A percentile compares a stretch with the other conserved stretches of the same genome.
phyloP scores from a whole-genome alignment of 2,329 filamentous ascomycete genomes.

The Pestalotiopsis sp. region DNA sequence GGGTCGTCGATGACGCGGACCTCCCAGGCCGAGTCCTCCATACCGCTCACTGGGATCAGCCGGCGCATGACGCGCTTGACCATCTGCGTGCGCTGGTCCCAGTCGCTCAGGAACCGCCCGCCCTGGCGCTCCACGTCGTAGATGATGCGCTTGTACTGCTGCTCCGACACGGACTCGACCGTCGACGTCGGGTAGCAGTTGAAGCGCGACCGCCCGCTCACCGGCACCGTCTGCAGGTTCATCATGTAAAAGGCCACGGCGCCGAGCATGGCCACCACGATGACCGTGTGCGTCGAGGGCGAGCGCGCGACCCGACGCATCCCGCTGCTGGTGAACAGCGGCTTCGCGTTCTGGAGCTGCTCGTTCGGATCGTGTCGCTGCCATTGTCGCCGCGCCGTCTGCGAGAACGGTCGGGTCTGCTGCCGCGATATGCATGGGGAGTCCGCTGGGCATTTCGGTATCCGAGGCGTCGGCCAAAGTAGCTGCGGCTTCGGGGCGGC shows the following conservation, averaged over 20 bases:
- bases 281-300: constrained; percentile 39
- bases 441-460: neutral
- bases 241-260: constrained; percentile 62
- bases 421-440: neutral
- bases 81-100: constrained; percentile 54
- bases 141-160: constrained; percentile 58
- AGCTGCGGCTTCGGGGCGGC: neutral
- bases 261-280: constrained; percentile 40
- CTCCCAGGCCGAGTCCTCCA: constrained; percentile 65
- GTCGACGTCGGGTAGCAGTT: constrained; percentile 62
- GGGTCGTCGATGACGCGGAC: constrained; percentile 72
- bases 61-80: constrained; percentile 66
- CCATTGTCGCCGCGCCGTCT: constrained; percentile 8
- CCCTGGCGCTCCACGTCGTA: constrained; percentile 52
- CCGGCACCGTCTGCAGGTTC: constrained; percentile 72
- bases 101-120: constrained; percentile 55
- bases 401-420: constrained; percentile 17
- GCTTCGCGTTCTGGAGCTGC: constrained; percentile 30
- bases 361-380: constrained; percentile 20
- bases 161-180: constrained; percentile 53
- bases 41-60: constrained; percentile 66
- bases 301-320: constrained; percentile 32
- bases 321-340: constrained; percentile 38
- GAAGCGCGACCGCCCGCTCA: constrained; percentile 72
- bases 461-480: neutral